Evolutionary conservation across 805 yeast species (phyloP).

Genomic region (Hanseniaspora thailandica): DNA sequence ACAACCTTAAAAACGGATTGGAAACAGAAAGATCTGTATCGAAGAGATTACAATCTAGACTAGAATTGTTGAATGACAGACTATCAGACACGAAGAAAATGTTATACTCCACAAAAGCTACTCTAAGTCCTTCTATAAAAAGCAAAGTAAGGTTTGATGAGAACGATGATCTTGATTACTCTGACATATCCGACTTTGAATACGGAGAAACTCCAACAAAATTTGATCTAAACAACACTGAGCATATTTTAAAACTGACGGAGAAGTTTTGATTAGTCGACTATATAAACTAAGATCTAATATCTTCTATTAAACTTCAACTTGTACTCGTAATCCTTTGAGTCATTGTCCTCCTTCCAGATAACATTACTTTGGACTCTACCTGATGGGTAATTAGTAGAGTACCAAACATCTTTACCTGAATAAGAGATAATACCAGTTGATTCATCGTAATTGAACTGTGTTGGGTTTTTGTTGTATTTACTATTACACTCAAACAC

Average conservation of each 20-base stretch:
- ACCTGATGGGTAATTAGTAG: constrained; percentile 34
- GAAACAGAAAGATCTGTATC: constrained; percentile 4
- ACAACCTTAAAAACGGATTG: neutral
- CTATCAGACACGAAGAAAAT: constrained; percentile 7
- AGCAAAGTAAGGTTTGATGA: constrained; percentile 10
- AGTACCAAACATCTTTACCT: constrained; percentile 52
- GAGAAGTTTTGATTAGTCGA: neutral
- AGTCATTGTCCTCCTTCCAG: constrained; percentile 27
- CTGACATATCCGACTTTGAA: neutral
- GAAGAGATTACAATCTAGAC: neutral
- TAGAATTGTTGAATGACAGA: constrained; percentile 6
- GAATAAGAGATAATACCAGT: constrained; percentile 45
- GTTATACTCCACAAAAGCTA: neutral
- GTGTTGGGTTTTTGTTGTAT: constrained; percentile 33
- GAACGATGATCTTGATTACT: neutral
- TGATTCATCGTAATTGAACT: constrained; percentile 44
- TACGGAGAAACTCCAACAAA: neutral
- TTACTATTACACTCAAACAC: constrained; percentile 15
- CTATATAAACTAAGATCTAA: constrained; percentile 19
- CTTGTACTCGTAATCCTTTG: constrained; percentile 30
- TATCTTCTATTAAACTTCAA: constrained; percentile 26
- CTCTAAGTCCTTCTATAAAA: neutral
- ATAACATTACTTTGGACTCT: constrained; percentile 39
- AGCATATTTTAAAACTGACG: constrained; percentile 11
- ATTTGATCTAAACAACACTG: constrained; percentile 13